Evolutionary conservation across 2,329 filamentous ascomycete species (phyloP), one percentile per base, ranked within the genome.

Genomic region (Plenodomus tracheiphilus): DNA sequence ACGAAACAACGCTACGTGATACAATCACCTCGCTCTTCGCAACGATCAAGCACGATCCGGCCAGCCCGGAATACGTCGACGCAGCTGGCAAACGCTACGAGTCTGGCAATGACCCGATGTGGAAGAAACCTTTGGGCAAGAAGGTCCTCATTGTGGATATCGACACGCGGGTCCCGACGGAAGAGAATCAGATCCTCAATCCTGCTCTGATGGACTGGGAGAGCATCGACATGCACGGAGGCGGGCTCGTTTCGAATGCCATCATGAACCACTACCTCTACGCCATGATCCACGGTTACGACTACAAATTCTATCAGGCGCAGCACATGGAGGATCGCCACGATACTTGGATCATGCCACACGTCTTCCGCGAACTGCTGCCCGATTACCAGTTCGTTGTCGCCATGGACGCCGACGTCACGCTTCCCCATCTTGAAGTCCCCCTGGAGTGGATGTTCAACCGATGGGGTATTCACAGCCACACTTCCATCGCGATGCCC

Each of bases 391-490:
- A 73, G 4, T 72, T 77, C 7, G 72, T 79, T 18, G 63, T 79
- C 39, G 74, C 75, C 38, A 57, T 79, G 43, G 77, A 80, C 54
- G 71, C 75, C 19, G 77, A 80, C 49, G 74, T 70, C 16, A 68
- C 73, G 6, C 69, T 79, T 43, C 62, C 69, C 1, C 67, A 78
- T 45, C 69, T 73, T 1, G 68, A 77, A 28, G 57, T 80, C 1
- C 77, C 77, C 2, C 49, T 79, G 15, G 77, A 80, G 62, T 79
- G 75, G 73, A 69, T 80, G 6, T 70, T 80, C 58, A 77, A 77
- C 56, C 69, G 74, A 35, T 79, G 77, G 77, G 69, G 74, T 45
- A 66, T 78, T 40, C 68, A 62, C 9, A 51, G 61, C 0, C 57
- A 71, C 2, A 78, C 74, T 0, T 66, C 74, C 8, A 57, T 79